Percentiles rank a stretch among this genome's conserved stretches.
phyloP scores from a whole-genome alignment of 305 asterid species.

The Salvia sclarea region DNA sequence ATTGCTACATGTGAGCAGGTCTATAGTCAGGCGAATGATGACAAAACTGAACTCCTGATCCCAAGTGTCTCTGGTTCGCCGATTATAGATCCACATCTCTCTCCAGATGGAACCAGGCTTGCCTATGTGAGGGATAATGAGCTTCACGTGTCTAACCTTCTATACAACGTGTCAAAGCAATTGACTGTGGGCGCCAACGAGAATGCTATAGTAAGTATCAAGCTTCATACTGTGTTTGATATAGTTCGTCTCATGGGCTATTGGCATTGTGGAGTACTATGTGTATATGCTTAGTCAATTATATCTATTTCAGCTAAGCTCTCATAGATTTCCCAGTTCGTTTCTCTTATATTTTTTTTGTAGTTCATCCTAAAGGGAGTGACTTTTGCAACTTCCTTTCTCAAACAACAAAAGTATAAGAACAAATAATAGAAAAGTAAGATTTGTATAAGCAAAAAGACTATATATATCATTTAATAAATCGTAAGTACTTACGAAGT shows the following conservation, averaged over 20 bases:
- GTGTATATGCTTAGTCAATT: slow-evolving; percentile 1
- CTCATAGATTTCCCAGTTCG: neutral
- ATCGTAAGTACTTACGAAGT: neutral
- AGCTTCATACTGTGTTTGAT: slow-evolving; percentile 20
- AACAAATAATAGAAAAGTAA: neutral
- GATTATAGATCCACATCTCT: slow-evolving; percentile 79
- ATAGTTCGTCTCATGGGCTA: slow-evolving; percentile 14
- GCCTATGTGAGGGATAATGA: slow-evolving; percentile 75
- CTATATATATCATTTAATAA: neutral
- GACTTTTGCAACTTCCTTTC: slow-evolving; percentile 11
- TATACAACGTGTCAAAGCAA: slow-evolving; percentile 55
- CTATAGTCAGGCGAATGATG: slow-evolving; percentile 61
- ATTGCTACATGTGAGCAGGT: slow-evolving; percentile 52
- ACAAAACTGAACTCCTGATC: slow-evolving; percentile 63
- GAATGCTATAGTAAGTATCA: slow-evolving; percentile 56
- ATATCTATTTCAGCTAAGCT: neutral
- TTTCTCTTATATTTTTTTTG: neutral
- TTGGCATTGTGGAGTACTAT: neutral
- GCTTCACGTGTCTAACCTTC: slow-evolving; percentile 65
- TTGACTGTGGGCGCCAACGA: slow-evolving; percentile 70
- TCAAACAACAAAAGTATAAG: neutral
- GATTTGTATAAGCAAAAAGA: neutral
- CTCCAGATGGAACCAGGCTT: slow-evolving; percentile 89
- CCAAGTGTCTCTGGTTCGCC: slow-evolving; percentile 64
- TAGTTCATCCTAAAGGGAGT: neutral